These are phyloP conservation scores for Populus hybrid DNA, from an alignment of 441 rosid genomes.

Conservation along the genomic window DNA sequence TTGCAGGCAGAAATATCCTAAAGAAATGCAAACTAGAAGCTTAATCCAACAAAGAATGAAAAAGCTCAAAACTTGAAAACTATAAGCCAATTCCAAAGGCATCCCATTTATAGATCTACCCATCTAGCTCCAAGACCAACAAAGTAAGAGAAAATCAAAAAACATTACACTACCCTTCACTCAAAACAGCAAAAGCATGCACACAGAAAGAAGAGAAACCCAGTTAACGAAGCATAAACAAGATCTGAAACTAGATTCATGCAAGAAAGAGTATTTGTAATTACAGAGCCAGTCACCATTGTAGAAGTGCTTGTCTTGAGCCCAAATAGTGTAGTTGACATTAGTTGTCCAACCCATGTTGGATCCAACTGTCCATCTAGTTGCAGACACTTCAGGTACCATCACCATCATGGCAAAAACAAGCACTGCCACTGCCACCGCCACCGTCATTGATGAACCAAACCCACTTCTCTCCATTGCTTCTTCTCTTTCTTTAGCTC, in stretches of 20 bases:
- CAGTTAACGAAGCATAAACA: background rate
- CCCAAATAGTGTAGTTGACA: constrained; percentile 74
- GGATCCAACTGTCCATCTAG: constrained; percentile 59
- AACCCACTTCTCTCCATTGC: constrained; percentile 20
- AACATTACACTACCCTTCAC: background rate
- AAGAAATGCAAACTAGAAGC: background rate
- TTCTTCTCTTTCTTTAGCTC: background rate
- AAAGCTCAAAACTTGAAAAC: constrained; percentile 3
- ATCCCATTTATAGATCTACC: background rate
- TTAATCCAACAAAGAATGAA: background rate
- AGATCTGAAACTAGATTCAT: constrained; percentile 30
- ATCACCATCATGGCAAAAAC: constrained; percentile 32
- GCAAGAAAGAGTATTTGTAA: too few relatives aligned
- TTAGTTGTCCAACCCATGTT: constrained; percentile 61
- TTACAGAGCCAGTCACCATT: constrained; percentile 88
- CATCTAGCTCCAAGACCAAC: background rate
- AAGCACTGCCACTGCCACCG: constrained; percentile 27
- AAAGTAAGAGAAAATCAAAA: constrained; percentile 1
- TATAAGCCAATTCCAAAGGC: constrained; percentile 3
- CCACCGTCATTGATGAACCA: constrained; percentile 18
- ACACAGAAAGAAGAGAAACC: background rate
- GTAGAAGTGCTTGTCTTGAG: constrained; percentile 65
- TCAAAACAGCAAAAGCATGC: background rate
- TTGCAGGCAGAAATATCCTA: background rate
- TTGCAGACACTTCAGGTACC: constrained; percentile 53